Base-by-base conservation (phyloP, 352 stramenopile species). In the Globisporangium uncinulatum region DNA sequence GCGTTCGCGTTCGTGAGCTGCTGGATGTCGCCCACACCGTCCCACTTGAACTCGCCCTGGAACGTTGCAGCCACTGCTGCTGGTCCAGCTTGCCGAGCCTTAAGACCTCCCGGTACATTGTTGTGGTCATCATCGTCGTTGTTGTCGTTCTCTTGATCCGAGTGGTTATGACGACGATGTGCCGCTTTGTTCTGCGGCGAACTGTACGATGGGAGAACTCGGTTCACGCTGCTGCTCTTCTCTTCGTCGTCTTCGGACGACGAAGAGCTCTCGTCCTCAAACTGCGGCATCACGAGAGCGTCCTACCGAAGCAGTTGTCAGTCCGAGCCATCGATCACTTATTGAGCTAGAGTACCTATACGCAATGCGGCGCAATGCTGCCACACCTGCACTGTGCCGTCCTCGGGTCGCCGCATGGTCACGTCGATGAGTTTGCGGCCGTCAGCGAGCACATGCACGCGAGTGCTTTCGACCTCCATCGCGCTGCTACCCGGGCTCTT, bases 221-320 rank as follows among this genome's bases (percentile, higher is more conserved):
- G 19, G 3, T 20, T 51, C 31, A 47, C 56, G 8, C 24, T 29
- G 24, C 24, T 29, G 24, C 24, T 29, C 24, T 29, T 29, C 24
- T 60, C 58, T 17, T 71, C 61, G 17, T 82, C 71, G 19, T 62
- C 62, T 20, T 66, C 66, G 6, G 65, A 73, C 5, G 63, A 75
- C 11, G 63, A 74, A 24, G 68, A 83, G 50, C 76, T 75, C 24
- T 81, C 78, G 17, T 91, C 79, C 51, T 92, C 76, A 52, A 89
- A 92, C 44, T 73, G 65, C 37, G 82, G 77, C n/a, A 92, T 37
- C 29, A 77, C 67, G 7, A 91, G 62, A 45, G 75, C 70, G 14
- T 51, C 52, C 80, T 74, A 56, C 42, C 17, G 13, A 4, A 15
- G 24, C 14, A 14, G 2, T 21, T 10, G 19, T 43, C 10, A 53